Conservation (phyloP, 768 basidiomycete genomes). For the Lepiota venenata region DNA sequence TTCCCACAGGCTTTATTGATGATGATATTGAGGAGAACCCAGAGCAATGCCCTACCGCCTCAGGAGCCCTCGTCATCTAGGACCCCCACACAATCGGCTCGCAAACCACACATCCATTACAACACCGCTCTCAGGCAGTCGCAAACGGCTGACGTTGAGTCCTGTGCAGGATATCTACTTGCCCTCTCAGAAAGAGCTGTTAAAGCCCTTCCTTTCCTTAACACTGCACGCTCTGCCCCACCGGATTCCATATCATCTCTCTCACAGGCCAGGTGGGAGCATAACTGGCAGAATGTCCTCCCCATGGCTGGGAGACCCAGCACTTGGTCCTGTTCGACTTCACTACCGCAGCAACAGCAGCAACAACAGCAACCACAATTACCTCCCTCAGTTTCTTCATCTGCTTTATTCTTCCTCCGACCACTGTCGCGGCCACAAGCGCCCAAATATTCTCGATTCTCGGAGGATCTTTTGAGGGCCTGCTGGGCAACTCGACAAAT, state of each 20-base stretch:
- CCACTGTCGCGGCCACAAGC: constrained; percentile 26
- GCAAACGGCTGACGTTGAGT: constrained; percentile 10
- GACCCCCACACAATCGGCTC: too few species aligned
- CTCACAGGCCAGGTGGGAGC: constrained; percentile 48
- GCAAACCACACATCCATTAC: too few species aligned
- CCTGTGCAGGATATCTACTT: constrained; percentile 10
- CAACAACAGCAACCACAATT: constrained; percentile 10
- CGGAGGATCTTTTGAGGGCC: constrained; percentile 53
- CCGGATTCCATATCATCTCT: constrained; percentile 22
- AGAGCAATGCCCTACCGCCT: too few species aligned
- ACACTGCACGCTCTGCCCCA: background rate
- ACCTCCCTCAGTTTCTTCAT: constrained; percentile 26
- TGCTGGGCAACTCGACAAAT: constrained; percentile 51
- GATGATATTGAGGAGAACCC: too few species aligned
- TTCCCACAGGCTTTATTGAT: too few species aligned
- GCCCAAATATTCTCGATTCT: constrained; percentile 24
- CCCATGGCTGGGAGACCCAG: constrained; percentile 23
- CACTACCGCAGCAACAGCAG: background rate
- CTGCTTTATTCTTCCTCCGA: constrained; percentile 12
- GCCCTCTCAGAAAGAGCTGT: background rate
- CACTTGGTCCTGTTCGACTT: constrained; percentile 20
- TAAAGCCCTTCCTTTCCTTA: background rate
- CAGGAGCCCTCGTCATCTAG: too few species aligned
- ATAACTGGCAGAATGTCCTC: constrained; percentile 51
- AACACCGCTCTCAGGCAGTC: constrained; percentile 7